Base-by-base conservation (phyloP, 2,329 filamentous ascomycete species). In the Septoria linicola region DNA sequence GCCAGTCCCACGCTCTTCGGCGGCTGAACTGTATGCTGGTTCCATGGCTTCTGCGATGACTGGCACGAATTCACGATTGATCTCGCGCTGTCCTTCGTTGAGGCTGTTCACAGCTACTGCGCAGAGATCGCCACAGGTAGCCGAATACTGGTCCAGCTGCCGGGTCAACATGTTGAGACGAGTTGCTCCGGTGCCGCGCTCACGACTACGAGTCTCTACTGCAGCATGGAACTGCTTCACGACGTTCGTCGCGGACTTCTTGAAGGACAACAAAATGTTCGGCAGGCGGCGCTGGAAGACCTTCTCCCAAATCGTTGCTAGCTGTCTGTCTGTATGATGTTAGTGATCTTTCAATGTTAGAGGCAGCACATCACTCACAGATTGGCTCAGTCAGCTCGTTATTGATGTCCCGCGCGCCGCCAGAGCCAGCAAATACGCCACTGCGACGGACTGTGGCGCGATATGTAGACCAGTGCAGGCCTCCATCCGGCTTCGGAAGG, bases 11-110 rank as follows among this genome's bases (percentile, higher is more conserved):
- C 34, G 32, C 59, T 82, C 76, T 0, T 64, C 57, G 3, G 64
- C 54, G 59, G 78, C 82, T 0, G 40, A 43, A 0, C 68, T 49
- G 60, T 84, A 84, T 0, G 70, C 74, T 2, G 64, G 52, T 1
- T 57, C 54, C 75, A 84, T 81, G 25, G 64, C 66, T 1, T 57
- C 36, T 3, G 67, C 62, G 46, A 84, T 74, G 2, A 70, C 68
- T 0, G 78, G 79, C 0, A 70, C 72, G 49, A 83, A 81, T 27
- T 76, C 68, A 3, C 80, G 76, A 58, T 75, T 83, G 13, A 76
- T 75, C 3, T 80, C 75, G 21, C 76, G 73, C 59, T 82, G 79
- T 3, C 68, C 54, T 4, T 70, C 66, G 0, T 68, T 76, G 56
- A 82, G 73, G 2, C 57, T 56, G 1, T 59, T 58, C 1, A 67